Conservation (phyloP, 371 early-diverging fungal species). For the Batrachochytrium dendrobatidis region DNA sequence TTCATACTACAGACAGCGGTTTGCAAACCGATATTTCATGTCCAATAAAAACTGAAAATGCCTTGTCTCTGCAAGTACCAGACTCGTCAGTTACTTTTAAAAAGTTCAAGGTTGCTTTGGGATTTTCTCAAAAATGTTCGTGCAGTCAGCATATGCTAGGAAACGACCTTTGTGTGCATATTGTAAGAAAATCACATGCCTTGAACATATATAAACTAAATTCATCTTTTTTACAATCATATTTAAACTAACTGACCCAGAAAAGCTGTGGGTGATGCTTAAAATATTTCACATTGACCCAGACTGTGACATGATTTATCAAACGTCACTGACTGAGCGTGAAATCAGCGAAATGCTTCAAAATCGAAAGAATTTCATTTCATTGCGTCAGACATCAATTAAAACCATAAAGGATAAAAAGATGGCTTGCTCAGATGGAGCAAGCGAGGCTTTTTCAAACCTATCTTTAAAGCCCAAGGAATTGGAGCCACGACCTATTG, state of each 20-base stretch:
- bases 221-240: neutral
- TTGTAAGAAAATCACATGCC: slow-evolving; percentile 16
- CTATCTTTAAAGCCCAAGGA: no score
- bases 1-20: no score
- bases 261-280: slow-evolving; percentile 38
- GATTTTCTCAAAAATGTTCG: slow-evolving; percentile 29
- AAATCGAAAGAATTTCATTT: slow-evolving; percentile 9
- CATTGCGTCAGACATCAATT: no score
- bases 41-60: neutral
- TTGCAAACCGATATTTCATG: neutral
- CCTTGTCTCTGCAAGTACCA: neutral
- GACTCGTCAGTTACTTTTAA: neutral
- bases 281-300: slow-evolving; percentile 30
- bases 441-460: no score
- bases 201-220: neutral
- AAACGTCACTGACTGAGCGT: slow-evolving; percentile 31
- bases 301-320: slow-evolving; percentile 29
- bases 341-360: slow-evolving; percentile 31
- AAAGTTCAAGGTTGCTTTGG: slow-evolving; percentile 33
- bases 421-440: no score
- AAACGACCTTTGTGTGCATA: slow-evolving; percentile 33
- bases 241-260: neutral
- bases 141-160: slow-evolving; percentile 21
- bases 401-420: no score
- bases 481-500: slow-evolving; percentile 22